These are phyloP conservation scores for Cylindrodendrum hubeiense DNA, from an alignment of 2,329 filamentous ascomycete genomes.

Conservation along the genomic window DNA sequence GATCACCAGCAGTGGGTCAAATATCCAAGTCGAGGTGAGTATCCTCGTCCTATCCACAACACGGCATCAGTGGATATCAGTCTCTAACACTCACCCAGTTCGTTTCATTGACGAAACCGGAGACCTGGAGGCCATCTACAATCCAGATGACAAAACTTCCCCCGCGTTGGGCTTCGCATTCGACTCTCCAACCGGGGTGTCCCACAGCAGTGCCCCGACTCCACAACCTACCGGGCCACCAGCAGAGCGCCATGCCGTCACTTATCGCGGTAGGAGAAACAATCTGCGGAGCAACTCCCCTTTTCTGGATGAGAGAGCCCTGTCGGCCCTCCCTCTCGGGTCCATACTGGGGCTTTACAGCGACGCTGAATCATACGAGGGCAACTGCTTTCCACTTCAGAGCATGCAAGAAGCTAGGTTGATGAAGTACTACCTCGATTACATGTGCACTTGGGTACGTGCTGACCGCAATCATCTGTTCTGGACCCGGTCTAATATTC, in stretches of 20 bases:
- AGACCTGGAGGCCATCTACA: conserved; percentile 31
- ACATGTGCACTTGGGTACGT: conserved; percentile 46
- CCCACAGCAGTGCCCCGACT: background rate
- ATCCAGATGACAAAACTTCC: conserved; percentile 7
- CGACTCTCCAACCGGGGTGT: background rate
- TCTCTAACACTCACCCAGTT: conserved; percentile 15
- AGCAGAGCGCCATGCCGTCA: background rate
- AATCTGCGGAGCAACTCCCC: background rate
- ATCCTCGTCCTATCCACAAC: background rate
- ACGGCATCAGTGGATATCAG: background rate
- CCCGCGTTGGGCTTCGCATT: background rate
- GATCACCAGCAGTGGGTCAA: conserved; percentile 29
- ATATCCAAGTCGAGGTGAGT: conserved; percentile 27
- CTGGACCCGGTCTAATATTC: background rate
- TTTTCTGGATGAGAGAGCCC: background rate
- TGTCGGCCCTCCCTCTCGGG: conserved; percentile 19
- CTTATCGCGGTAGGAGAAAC: conserved; percentile 13
- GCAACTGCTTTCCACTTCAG: conserved; percentile 34
- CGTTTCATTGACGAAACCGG: conserved; percentile 33
- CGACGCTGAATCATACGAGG: conserved; percentile 10
- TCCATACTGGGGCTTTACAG: conserved; percentile 25
- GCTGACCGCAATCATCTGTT: background rate
- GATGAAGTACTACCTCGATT: conserved; percentile 45
- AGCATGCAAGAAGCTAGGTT: conserved; percentile 38
- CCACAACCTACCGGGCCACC: background rate